Conservation (phyloP, 2,329 filamentous ascomycete species). For the Pseudonectria foliicola region DNA sequence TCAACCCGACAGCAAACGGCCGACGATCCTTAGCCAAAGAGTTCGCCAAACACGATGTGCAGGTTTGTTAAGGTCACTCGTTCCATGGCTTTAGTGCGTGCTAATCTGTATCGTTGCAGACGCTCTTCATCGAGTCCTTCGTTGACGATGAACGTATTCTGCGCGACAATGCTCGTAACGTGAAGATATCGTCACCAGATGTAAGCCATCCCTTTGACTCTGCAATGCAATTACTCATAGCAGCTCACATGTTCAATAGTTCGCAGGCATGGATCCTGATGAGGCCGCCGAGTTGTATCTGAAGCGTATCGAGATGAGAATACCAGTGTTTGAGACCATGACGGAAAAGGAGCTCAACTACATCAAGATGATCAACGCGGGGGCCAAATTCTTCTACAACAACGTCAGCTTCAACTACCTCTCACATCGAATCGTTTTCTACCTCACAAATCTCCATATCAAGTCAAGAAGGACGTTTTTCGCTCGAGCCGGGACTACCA, state of each 20-base stretch:
- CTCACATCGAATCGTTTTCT: slow-evolving; percentile 95
- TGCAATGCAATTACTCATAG: slow-evolving; percentile 3
- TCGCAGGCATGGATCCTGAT: slow-evolving; percentile 83
- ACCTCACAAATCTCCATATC: slow-evolving; percentile 94
- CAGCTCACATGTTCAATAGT: slow-evolving; percentile 44
- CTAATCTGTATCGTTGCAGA: slow-evolving; percentile 42
- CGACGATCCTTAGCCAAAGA: slow-evolving; percentile 84
- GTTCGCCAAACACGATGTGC: slow-evolving; percentile 94
- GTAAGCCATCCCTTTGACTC: slow-evolving; percentile 39
- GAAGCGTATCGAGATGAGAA: slow-evolving; percentile 80
- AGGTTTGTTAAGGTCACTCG: slow-evolving; percentile 41
- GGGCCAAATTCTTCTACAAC: slow-evolving; percentile 88
- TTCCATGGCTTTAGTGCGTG: background rate
- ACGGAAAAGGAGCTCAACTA: slow-evolving; percentile 89
- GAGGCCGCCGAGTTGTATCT: slow-evolving; percentile 92
- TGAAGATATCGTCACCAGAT: slow-evolving; percentile 97
- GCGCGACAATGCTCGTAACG: slow-evolving; percentile 90
- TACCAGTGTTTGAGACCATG: slow-evolving; percentile 96
- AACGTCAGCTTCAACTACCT: slow-evolving; percentile 96
- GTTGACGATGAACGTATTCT: slow-evolving; percentile 92
- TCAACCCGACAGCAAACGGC: slow-evolving; percentile 81
- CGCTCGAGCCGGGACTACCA: slow-evolving; percentile 75
- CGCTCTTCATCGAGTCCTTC: slow-evolving; percentile 91
- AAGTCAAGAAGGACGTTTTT: slow-evolving; percentile 93
- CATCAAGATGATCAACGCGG: slow-evolving; percentile 99